Evolutionary conservation across 2,329 filamentous ascomycete genomes (phyloP), one percentile per base, ranked within the genome.

Genomic region (Amylocarpus encephaloides): DNA sequence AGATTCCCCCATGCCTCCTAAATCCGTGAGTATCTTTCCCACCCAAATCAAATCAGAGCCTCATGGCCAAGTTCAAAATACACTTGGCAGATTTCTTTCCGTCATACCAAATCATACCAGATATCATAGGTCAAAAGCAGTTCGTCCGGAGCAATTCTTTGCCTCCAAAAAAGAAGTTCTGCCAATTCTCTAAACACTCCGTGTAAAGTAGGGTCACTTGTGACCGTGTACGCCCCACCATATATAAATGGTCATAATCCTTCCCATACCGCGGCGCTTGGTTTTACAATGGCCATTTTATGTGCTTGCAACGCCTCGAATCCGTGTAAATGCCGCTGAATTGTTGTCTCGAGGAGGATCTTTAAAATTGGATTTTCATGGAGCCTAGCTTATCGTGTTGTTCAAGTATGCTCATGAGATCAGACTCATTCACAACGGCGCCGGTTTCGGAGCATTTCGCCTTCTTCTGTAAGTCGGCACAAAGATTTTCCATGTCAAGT

Each of bases 381-480:
- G 11, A 3, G 22, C 41, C n/a, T 44, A 44, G 5, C 33, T 29
- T n/a, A n/a, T 34, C 29, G 50, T 54, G 33, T 56, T 54, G 9
- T 52, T 74, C 78, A 70, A 92, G 61, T 76, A 90, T 86, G 36
- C 76, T 80, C 64, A 95, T 86, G 61, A 97, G 95, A 62, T 97
- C 91, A 48, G 82, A 81, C 70, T 95, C 84, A 55, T 90, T 85
- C 19, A 98, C 87, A 15, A 95, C 88, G 11, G 94, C 88, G 13
- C 93, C 92, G 15, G 78, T 85, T 59, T 95, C 88, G 0, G 90
- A 95, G 68, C 93, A 98, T 66, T 92, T 93, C 51, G 93, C 93
- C 73, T 98, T 98, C 67, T 91, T 88, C 57, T 92, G 88, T 12
- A 98, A 80, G 66, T 98, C 91, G 4, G 86, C 86, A 71, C 93